Evolutionary conservation across 2,329 filamentous ascomycete species (phyloP).

Genomic region (Ciborinia camelliae): DNA sequence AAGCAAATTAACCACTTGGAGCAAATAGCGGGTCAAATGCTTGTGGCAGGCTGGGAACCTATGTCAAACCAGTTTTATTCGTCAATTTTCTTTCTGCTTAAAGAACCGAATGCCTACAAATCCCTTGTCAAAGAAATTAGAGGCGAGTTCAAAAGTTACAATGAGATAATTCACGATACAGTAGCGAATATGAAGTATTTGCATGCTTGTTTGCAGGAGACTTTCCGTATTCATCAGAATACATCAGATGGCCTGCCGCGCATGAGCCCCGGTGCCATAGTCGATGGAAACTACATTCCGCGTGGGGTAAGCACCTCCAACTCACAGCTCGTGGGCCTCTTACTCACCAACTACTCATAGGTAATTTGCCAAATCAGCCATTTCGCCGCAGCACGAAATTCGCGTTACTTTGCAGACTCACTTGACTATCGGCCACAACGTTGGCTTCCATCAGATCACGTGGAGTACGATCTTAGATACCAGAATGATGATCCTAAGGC

Average conservation of each 20-base stretch:
- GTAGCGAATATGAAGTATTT: conserved; percentile 40
- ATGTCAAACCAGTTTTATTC: conserved; percentile 13
- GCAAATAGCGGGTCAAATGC: conserved; percentile 2
- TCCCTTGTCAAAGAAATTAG: conserved; percentile 41
- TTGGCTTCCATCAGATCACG: conserved; percentile 20
- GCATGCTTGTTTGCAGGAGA: conserved; percentile 44
- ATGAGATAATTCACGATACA: conserved; percentile 42
- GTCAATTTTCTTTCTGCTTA: conserved; percentile 10
- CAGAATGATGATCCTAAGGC: conserved; percentile 3
- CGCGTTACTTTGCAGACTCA: conserved; percentile 17
- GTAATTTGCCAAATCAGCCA: background rate
- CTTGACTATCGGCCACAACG: conserved; percentile 17
- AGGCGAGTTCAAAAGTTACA: conserved; percentile 37
- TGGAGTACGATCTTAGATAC: background rate
- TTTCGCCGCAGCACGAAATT: conserved; percentile 10
- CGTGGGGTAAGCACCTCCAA: conserved; percentile 2
- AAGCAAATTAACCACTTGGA: conserved; percentile 14
- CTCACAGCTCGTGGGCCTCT: background rate
- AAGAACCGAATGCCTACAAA: background rate
- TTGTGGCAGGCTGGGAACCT: conserved; percentile 13
- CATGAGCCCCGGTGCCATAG: conserved; percentile 19
- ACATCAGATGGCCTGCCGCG: conserved; percentile 20
- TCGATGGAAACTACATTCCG: conserved; percentile 22
- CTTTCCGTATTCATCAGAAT: conserved; percentile 42
- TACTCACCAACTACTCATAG: background rate